Evolutionary conservation across 2,329 filamentous ascomycete species (phyloP).

Genomic region (Ascochyta lentis): DNA sequence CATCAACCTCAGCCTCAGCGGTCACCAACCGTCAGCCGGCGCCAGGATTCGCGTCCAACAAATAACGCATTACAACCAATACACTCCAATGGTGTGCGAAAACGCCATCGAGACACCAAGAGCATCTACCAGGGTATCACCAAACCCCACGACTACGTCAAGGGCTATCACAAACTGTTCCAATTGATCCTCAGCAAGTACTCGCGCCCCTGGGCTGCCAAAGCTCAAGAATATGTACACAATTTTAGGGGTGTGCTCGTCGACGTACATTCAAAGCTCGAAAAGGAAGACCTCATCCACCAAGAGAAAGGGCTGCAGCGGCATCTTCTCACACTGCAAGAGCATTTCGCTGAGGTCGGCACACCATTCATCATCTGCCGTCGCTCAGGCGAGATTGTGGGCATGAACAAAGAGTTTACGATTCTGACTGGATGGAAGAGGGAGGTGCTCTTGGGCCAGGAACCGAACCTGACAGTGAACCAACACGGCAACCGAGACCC

Average conservation of each 20-base stretch:
- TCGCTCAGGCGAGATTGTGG: constrained; percentile 91
- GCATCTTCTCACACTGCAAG: constrained; percentile 89
- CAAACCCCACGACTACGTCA: constrained; percentile 89
- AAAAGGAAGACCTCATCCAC: constrained; percentile 87
- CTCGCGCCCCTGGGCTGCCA: constrained; percentile 74
- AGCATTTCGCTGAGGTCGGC: constrained; percentile 84
- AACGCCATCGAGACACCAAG: constrained; percentile 73
- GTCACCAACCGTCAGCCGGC: constrained; percentile 37
- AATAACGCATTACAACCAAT: constrained; percentile 42
- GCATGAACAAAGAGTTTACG: constrained; percentile 96
- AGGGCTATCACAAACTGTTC: constrained; percentile 87
- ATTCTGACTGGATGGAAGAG: constrained; percentile 94
- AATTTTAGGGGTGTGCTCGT: constrained; percentile 94
- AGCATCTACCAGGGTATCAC: constrained; percentile 88
- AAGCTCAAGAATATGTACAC: constrained; percentile 85
- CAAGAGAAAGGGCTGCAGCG: constrained; percentile 98
- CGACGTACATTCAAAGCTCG: constrained; percentile 86
- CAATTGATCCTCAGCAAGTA: constrained; percentile 81
- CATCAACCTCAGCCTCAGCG: constrained; percentile 39
- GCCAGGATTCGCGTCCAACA: constrained; percentile 32
- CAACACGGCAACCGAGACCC: constrained; percentile 60
- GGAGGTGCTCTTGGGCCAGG: constrained; percentile 84
- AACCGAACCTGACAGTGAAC: constrained; percentile 87
- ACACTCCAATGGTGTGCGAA: constrained; percentile 49
- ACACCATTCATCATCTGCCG: constrained; percentile 92